Percentiles rank a stretch among this genome's conserved stretches.
These are phyloP conservation scores for Glomus cerebriforme DNA, from an alignment of 192 early-diverging fungal species.

Conservation along the genomic window DNA sequence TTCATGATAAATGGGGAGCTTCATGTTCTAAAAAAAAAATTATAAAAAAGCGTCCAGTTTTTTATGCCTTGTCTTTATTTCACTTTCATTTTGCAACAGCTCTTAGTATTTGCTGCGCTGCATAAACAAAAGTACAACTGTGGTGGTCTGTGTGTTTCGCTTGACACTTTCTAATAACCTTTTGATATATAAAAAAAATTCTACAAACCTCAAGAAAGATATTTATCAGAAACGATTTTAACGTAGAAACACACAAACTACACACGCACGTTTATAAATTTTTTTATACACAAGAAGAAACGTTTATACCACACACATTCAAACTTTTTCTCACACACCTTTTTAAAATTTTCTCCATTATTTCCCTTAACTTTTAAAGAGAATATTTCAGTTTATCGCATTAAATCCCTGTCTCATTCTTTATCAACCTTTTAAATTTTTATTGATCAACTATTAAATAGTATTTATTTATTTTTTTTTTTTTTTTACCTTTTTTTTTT, in stretches of 20 bases:
- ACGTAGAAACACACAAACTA: constrained; percentile 3
- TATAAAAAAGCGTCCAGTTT: constrained; percentile 20
- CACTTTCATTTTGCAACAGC: constrained; percentile 25
- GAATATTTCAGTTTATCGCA: neutral
- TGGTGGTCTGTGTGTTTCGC: constrained; percentile 33
- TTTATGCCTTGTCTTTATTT: constrained; percentile 13
- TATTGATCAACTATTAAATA: neutral
- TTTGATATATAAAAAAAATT: neutral
- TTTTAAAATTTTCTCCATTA: too few species aligned
- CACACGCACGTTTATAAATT: neutral
- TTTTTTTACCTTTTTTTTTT: too few species aligned
- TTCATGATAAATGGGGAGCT: constrained; percentile 10
- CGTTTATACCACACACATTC: neutral
- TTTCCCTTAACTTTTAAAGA: too few species aligned
- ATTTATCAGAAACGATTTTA: neutral
- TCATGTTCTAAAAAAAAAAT: neutral
- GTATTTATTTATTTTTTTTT: neutral
- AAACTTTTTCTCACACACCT: too few species aligned
- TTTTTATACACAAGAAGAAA: neutral
- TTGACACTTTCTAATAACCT: neutral
- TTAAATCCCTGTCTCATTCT: neutral
- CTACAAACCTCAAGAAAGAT: neutral
- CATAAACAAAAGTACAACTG: constrained; percentile 23
- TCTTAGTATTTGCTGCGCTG: constrained; percentile 12
- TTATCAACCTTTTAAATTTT: neutral